Evolutionary conservation across 768 basidiomycete genomes (phyloP), one percentile per base, ranked within the genome.

Genomic region (Suillus ampliporus): DNA sequence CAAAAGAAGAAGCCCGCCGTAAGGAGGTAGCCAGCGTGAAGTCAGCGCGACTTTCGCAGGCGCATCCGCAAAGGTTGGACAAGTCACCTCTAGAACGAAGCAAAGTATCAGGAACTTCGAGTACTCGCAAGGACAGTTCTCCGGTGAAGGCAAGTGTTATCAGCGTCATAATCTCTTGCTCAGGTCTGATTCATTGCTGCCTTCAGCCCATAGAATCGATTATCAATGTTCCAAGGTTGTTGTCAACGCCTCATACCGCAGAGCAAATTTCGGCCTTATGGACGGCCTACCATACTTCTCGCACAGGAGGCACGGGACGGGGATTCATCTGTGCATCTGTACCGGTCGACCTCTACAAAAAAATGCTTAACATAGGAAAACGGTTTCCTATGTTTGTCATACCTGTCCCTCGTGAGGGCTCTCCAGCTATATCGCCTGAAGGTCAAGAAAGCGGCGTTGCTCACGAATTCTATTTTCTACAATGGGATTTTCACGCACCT

Each of bases 291-390:
- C 96, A 99, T 72, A 83, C 86, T 15, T 87, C 91, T 5, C 88
- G 92, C 35, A 90, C 92, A 1, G 82, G 85, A 11, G 88, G 93
- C 1, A 92, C 93, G 0, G 90, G 92, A 17, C 88, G 91, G 40
- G 93, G 92, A 11, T 95, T 85, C 72, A 83, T 98, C 34, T 96
- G 90, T 63, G 97, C 97, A 2, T 80, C 89, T 7, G 82, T 97
- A 19, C 90, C 96, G 2, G 65, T 90, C 57, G 81, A 84, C 8
- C 83, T 86, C 15, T 97, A 98, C 77, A 71, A 81, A 19, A 83
- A 84, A 66, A 92, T 99, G 91, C 72, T 84, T 28, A 67, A 68
- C 34, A 77, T 86, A 28, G 92, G 88, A 11, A 77, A 79, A 60
- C 80, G 82, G 66, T 95, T 93, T 72, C 88, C 92, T 0, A 74